Evolutionary conservation across 2,329 filamentous ascomycete species (phyloP).

Genomic region (Cladosporium sp.): DNA sequence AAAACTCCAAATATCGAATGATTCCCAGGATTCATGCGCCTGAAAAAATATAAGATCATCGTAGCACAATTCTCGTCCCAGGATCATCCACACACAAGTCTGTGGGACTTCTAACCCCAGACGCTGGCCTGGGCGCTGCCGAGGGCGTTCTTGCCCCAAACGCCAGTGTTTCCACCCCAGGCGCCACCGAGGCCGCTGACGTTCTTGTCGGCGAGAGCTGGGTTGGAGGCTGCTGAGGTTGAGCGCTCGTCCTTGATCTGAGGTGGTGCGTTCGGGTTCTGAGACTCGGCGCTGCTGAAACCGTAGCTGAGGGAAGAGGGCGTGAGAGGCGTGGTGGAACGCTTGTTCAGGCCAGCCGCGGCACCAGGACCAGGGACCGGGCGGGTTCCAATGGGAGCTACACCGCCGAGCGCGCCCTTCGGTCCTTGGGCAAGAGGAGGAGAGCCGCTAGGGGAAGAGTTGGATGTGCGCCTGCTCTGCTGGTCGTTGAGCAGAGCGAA

Average conservation of each 20-base stretch:
- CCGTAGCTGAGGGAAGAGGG: constrained; percentile 81
- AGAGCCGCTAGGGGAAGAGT: constrained; percentile 78
- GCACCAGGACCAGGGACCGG: constrained; percentile 58
- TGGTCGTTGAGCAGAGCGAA: constrained; percentile 47
- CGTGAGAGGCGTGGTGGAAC: constrained; percentile 75
- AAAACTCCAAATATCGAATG: neutral
- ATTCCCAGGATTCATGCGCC: constrained; percentile 1
- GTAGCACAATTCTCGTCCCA: neutral
- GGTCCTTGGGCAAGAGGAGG: constrained; percentile 62
- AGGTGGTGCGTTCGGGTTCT: constrained; percentile 47
- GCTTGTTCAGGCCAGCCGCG: constrained; percentile 65
- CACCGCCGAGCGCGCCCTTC: constrained; percentile 56
- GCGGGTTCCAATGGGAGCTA: constrained; percentile 90
- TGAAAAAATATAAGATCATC: neutral
- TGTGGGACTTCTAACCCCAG: constrained; percentile 64
- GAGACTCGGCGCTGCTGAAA: constrained; percentile 52
- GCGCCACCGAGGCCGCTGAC: constrained; percentile 48
- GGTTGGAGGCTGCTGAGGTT: constrained; percentile 56
- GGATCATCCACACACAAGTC: neutral
- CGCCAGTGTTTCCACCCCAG: constrained; percentile 75
- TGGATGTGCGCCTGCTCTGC: constrained; percentile 72
- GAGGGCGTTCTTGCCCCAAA: constrained; percentile 83
- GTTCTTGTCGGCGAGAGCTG: constrained; percentile 43
- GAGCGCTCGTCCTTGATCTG: constrained; percentile 49
- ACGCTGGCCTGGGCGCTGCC: constrained; percentile 67